A percentile compares a stretch with the other conserved stretches of the same genome.
Evolutionary conservation across 345 rosid genomes (phyloP).

Genomic region (Triadica sebifera): DNA sequence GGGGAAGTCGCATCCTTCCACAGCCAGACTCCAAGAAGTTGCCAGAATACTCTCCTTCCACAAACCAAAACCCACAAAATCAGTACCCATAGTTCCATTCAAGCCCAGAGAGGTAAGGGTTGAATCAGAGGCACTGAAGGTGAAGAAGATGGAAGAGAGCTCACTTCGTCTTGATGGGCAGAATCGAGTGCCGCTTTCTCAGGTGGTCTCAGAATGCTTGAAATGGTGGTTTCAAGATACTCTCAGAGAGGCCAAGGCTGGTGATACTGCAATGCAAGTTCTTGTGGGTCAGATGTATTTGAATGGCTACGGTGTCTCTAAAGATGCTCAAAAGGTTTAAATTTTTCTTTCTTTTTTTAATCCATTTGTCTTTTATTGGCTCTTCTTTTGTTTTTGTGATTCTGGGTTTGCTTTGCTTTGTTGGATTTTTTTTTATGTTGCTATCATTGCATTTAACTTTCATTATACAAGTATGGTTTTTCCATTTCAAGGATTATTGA

Average conservation of each 20-base stretch:
- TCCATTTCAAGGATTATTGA: too few relatives aligned
- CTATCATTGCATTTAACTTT: too few relatives aligned
- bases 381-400: background rate
- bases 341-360: constrained; percentile 1
- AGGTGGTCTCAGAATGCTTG: constrained; percentile 67
- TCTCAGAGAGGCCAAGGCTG: constrained; percentile 68
- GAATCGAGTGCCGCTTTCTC: constrained; percentile 54
- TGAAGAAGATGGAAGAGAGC: constrained; percentile 36
- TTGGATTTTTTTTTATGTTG: background rate
- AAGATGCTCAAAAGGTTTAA: constrained; percentile 64
- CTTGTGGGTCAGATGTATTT: constrained; percentile 87
- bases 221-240: constrained; percentile 79
- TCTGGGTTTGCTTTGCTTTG: background rate
- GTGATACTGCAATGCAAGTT: constrained; percentile 70
- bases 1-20: constrained; percentile 54
- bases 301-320: constrained; percentile 69
- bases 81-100: background rate
- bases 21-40: constrained; percentile 43
- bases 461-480: too few relatives aligned
- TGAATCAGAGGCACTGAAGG: constrained; percentile 17
- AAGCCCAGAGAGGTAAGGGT: constrained; percentile 27
- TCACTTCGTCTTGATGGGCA: constrained; percentile 17
- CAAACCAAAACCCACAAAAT: constrained; percentile 28
- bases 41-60: constrained; percentile 48
- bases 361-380: background rate